Evolutionary conservation across 1,139 yeast species (phyloP).

Genomic region (Eremothecium gossypii): DNA sequence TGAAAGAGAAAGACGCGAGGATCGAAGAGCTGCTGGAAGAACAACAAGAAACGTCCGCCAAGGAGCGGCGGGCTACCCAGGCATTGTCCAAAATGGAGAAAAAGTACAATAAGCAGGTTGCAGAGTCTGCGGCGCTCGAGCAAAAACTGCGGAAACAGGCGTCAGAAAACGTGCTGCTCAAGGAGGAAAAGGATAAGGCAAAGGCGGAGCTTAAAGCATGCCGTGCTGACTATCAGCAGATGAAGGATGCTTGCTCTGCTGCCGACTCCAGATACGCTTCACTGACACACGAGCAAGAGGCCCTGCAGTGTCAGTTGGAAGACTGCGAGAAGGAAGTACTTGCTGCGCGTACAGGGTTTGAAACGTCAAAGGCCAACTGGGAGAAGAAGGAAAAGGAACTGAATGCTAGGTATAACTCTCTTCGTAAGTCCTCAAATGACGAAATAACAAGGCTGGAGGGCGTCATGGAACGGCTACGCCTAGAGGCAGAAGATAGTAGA

Average conservation of each 20-base stretch:
- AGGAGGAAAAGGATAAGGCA: slow-evolving; percentile 28
- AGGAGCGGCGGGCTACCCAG: slow-evolving; percentile 44
- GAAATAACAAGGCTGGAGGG: slow-evolving; percentile 32
- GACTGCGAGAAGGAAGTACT: neutral
- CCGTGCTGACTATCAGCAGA: slow-evolving; percentile 4
- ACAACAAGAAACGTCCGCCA: slow-evolving; percentile 68
- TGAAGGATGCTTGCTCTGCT: slow-evolving; percentile 14
- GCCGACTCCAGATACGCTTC: slow-evolving; percentile 30
- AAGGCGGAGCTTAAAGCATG: slow-evolving; percentile 18
- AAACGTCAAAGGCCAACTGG: slow-evolving; percentile 30
- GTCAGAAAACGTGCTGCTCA: slow-evolving; percentile 5
- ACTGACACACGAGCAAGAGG: slow-evolving; percentile 25
- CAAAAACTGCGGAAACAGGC: neutral
- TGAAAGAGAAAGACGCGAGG: slow-evolving; percentile 29
- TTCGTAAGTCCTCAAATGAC: slow-evolving; percentile 21
- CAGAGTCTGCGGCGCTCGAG: slow-evolving; percentile 28
- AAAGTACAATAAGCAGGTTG: slow-evolving; percentile 39
- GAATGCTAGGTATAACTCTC: slow-evolving; percentile 17
- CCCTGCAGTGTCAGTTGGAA: neutral
- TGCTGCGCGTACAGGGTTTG: slow-evolving; percentile 8
- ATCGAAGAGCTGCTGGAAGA: slow-evolving; percentile 55
- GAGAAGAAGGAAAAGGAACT: slow-evolving; percentile 21
- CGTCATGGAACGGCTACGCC: slow-evolving; percentile 36
- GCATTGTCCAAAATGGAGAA: slow-evolving; percentile 55
- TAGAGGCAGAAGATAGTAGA: slow-evolving; percentile 33